Evolutionary conservation across 2,329 filamentous ascomycete genomes (phyloP), one percentile per base, ranked within the genome.

Genomic region (Colletotrichum brevisporum): DNA sequence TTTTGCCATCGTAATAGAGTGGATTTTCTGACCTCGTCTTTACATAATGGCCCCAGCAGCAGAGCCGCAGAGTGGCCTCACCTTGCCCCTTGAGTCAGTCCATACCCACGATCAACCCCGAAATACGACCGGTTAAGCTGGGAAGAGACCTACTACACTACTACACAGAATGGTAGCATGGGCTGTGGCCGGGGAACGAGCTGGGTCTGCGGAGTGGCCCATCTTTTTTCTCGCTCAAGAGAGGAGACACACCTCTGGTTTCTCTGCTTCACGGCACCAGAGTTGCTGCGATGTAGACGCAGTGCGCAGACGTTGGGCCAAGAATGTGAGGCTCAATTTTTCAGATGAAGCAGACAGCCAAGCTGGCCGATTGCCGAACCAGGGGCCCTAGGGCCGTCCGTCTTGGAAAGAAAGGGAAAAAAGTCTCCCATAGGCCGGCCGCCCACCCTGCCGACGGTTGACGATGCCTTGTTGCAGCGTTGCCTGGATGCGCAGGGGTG

Each of bases 1-100:
- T 69, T 66, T 69, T 60, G 27, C 12, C 66, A 69, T 66, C 62
- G 66, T 69, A 69, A 69, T 69, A 69, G 12, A 57, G 66, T 69
- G 66, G 66, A 69, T 69, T 66, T 69, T 24, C 39, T 69, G 66
- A 69, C 62, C n/a, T 60, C 51, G 31, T 16, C 39, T 55, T 69
- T 69, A 69, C 66, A 48, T 69, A 69, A 69, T 43, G 47, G 50
- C 47, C 66, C 66, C 66, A 69, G 66, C 18, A 43, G 62, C 50
- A 66, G 61, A 69, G 62, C 66, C 66, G 66, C 48, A 66, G 50
- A 52, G 66, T 69, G 66, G 66, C 66, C 66, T 69, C 55, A 69
- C 62, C 61, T 55, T 51, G 13, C 24, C 39, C 55, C 66, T 69
- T 66, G 66, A 69, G 61, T 69, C 66, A 60, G 66, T 69, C 55